A percentile compares a stretch with the other conserved stretches of the same genome.
These are phyloP conservation scores for Ligustrum vulgare DNA, from an alignment of 257 asterid species.

Conservation along the genomic window DNA sequence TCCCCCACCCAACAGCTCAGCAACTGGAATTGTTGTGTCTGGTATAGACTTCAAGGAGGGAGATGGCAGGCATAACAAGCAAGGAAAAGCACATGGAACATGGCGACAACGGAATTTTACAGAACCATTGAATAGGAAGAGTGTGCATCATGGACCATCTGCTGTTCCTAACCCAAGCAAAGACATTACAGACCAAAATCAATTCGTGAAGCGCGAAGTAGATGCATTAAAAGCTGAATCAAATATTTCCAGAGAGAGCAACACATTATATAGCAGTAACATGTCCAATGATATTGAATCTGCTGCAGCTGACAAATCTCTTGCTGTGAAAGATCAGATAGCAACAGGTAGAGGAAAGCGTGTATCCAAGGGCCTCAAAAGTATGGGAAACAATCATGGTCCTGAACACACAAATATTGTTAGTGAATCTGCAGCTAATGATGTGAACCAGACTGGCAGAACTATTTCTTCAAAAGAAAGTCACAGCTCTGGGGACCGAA, in stretches of 20 bases:
- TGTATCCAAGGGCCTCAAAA: constrained; percentile 44
- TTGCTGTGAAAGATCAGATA: constrained; percentile 54
- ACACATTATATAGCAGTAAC: constrained; percentile 28
- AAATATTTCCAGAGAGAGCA: constrained; percentile 22
- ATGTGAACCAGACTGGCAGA: constrained; percentile 45
- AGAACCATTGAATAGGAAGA: constrained; percentile 40
- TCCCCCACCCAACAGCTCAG: constrained; percentile 33
- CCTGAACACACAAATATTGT: constrained; percentile 23
- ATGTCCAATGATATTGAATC: constrained; percentile 24
- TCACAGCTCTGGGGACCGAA: constrained; percentile 50
- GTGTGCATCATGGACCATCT: constrained; percentile 31
- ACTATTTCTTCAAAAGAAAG: constrained; percentile 41
- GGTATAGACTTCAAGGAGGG: constrained; percentile 40
- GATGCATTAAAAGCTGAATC: constrained; percentile 34
- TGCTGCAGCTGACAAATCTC: constrained; percentile 31
- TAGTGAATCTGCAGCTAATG: constrained; percentile 44
- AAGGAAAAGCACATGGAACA: constrained; percentile 55
- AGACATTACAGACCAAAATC: constrained; percentile 35
- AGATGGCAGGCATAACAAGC: constrained; percentile 53
- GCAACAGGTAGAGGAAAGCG: constrained; percentile 64
- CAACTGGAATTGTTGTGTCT: constrained; percentile 31
- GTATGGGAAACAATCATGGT: constrained; percentile 42
- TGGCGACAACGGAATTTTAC: constrained; percentile 60
- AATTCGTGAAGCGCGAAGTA: constrained; percentile 34
- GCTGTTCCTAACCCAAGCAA: constrained; percentile 40